Evolutionary conservation across 1,284 basidiomycete species (phyloP).

Genomic region (Fomitopsis palustris): DNA sequence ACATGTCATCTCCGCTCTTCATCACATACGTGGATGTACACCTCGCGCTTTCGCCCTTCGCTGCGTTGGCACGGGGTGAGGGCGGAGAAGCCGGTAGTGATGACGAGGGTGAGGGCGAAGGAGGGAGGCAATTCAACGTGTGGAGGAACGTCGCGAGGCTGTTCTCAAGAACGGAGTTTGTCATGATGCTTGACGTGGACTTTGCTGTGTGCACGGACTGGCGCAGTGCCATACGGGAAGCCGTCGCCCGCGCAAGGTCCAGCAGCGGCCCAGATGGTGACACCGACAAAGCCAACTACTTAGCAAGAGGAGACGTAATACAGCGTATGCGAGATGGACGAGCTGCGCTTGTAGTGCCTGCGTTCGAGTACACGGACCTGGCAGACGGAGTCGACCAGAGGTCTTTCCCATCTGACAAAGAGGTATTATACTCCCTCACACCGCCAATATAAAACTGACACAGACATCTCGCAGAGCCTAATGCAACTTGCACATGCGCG

Average conservation of each 20-base stretch:
- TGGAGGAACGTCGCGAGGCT: slow-evolving; percentile 83
- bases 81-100: not conserved
- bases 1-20: slow-evolving; percentile 62
- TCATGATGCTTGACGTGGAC: slow-evolving; percentile 89
- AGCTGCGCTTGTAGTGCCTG: slow-evolving; percentile 74
- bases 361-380: slow-evolving; percentile 71
- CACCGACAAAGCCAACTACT: not conserved
- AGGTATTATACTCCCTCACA: slow-evolving; percentile 32
- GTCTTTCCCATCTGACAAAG: slow-evolving; percentile 64
- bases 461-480: slow-evolving; percentile 39
- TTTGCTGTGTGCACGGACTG: slow-evolving; percentile 83
- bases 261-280: not conserved
- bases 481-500: slow-evolving; percentile 49
- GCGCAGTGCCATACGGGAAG: slow-evolving; percentile 46
- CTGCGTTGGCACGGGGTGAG: slow-evolving; percentile 19
- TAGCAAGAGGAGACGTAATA: slow-evolving; percentile 30
- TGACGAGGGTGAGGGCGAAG: slow-evolving; percentile 20
- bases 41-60: slow-evolving; percentile 76
- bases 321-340: slow-evolving; percentile 41
- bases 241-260: slow-evolving; percentile 7
- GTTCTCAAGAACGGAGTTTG: slow-evolving; percentile 75
- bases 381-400: slow-evolving; percentile 54
- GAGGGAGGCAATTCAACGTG: slow-evolving; percentile 77
- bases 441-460: not conserved
- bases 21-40: slow-evolving; percentile 79